Evolutionary conservation across 257 asterid genomes (phyloP).

Genomic region (Nemophila menziesii): DNA sequence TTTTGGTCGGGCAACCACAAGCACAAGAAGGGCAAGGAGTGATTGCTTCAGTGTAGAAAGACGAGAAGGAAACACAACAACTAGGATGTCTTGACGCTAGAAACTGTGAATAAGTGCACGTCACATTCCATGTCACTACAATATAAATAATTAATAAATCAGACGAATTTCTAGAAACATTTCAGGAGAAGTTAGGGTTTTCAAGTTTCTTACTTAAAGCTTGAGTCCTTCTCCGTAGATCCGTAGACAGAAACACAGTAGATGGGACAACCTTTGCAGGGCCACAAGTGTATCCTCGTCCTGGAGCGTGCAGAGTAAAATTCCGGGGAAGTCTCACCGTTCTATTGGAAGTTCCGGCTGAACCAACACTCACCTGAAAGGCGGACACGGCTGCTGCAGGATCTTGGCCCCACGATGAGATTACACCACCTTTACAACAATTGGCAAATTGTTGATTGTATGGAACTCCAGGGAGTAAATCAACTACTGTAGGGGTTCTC

Average conservation of each 20-base stretch:
- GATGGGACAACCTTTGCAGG: constrained; percentile 68
- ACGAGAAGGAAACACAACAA: constrained; percentile 69
- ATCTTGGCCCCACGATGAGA: constrained; percentile 79
- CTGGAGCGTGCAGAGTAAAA: constrained; percentile 56
- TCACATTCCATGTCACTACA: constrained; percentile 88
- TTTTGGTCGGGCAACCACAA: constrained; percentile 58
- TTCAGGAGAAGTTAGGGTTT: too few species aligned
- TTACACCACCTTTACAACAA: constrained; percentile 74
- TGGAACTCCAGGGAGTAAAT: constrained; percentile 69
- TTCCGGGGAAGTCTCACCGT: constrained; percentile 58
- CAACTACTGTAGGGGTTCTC: constrained; percentile 45
- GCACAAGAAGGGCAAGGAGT: constrained; percentile 64
- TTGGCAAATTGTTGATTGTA: constrained; percentile 69
- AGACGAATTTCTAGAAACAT: neutral
- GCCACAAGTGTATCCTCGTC: constrained; percentile 75
- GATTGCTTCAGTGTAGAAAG: constrained; percentile 62
- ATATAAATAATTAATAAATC: neutral
- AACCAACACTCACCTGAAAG: constrained; percentile 67
- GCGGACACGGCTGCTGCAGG: constrained; percentile 49
- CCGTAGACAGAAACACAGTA: constrained; percentile 43
- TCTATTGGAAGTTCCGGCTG: constrained; percentile 63
- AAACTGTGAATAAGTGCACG: constrained; percentile 64
- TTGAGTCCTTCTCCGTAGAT: constrained; percentile 60
- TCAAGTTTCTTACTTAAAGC: constrained; percentile 32
- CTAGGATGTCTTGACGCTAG: constrained; percentile 42